Percentiles rank a stretch among this genome's conserved stretches.
Conservation (phyloP, 1,139 yeast genomes). For the Magnusiomyces paraingens region DNA sequence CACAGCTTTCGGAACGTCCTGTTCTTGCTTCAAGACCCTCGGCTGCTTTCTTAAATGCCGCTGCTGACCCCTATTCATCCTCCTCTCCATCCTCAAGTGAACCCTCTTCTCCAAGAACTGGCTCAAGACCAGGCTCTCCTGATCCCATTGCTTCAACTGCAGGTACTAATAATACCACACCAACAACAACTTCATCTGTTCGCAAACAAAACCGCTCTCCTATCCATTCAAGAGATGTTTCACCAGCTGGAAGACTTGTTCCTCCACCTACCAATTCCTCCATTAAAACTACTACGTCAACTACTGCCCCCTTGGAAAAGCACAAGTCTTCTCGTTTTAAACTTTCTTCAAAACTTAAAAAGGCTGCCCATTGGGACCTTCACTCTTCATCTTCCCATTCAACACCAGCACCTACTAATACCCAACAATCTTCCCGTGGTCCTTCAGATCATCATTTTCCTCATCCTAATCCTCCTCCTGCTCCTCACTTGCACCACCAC, state of each 20-base stretch:
- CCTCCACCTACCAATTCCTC: constrained; percentile 19
- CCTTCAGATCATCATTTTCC: constrained; percentile 12
- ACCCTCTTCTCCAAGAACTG: background rate
- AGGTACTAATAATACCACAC: constrained; percentile 1
- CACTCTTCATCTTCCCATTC: background rate
- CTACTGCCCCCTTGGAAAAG: constrained; percentile 8
- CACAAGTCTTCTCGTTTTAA: constrained; percentile 10
- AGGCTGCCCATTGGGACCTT: constrained; percentile 12
- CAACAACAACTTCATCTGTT: too few relatives aligned
- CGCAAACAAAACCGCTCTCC: constrained; percentile 12
- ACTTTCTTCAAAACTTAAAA: constrained; percentile 13
- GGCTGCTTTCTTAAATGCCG: constrained; percentile 10
- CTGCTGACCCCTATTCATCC: constrained; percentile 6
- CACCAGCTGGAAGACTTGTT: constrained; percentile 28
- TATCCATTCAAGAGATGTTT: constrained; percentile 19
- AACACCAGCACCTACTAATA: too few relatives aligned
- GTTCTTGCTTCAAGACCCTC: constrained; percentile 6
- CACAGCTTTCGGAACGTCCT: too few relatives aligned
- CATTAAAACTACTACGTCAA: constrained; percentile 9
- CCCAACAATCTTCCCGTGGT: background rate
- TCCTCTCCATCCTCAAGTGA: constrained; percentile 4
- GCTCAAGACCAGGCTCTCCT: constrained; percentile 13
- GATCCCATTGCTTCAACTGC: constrained; percentile 7
- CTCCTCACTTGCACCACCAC: background rate
- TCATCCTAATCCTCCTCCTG: constrained; percentile 8